Evolutionary conservation across 2,329 filamentous ascomycete genomes (phyloP).

Genomic region (Penicillium sp.): DNA sequence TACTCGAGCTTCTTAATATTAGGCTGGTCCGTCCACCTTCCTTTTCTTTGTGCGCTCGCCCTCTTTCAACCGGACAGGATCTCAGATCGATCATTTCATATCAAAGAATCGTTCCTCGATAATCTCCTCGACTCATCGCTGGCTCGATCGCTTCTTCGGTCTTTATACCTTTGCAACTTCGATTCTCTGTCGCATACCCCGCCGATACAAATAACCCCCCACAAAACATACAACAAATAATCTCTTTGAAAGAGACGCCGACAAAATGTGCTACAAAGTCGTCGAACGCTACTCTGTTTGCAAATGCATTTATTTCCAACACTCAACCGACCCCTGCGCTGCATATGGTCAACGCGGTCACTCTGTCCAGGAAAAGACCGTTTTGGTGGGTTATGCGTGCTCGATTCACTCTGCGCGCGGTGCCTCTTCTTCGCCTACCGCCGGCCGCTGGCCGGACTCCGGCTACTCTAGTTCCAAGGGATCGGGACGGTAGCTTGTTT

Average conservation of each 20-base stretch:
- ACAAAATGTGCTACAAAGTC: conserved; percentile 81
- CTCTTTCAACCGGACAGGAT: background rate
- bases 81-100: background rate
- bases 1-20: background rate
- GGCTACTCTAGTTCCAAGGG: conserved; percentile 28
- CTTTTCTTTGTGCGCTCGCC: background rate
- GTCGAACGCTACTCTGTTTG: conserved; percentile 85
- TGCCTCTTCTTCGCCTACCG: conserved; percentile 7
- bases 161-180: background rate
- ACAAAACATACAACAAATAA: background rate
- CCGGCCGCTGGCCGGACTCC: conserved; percentile 23
- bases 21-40: background rate
- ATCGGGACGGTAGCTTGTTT: conserved; percentile 10
- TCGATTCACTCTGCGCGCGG: conserved; percentile 48
- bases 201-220: background rate
- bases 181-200: background rate
- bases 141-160: background rate
- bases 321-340: conserved; percentile 80
- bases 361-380: conserved; percentile 68
- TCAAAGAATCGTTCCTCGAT: background rate
- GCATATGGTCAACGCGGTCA: conserved; percentile 75
- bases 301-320: conserved; percentile 83
- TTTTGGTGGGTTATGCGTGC: conserved; percentile 83
- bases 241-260: background rate
- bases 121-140: background rate